Conservation (phyloP, 2,329 filamentous ascomycete genomes). For the Zymoseptoria tritici region DNA sequence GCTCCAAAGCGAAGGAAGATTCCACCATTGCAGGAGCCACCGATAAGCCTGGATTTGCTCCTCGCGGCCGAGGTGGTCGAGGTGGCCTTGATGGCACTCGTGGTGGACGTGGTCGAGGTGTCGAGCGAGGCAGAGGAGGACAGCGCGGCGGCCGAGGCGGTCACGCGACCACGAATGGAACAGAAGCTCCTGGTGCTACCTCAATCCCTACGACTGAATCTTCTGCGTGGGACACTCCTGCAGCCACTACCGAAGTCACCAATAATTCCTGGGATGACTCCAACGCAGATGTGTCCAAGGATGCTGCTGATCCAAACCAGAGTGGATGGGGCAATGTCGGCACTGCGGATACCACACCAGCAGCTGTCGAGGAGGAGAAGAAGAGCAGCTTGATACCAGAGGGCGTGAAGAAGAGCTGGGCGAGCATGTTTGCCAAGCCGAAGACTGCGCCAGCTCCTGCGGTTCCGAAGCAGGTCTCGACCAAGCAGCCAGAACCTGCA, state of each 20-base stretch:
- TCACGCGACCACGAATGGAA: constrained; percentile 51
- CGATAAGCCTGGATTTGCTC: constrained; percentile 43
- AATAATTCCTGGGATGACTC: constrained; percentile 17
- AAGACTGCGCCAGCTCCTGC: constrained; percentile 43
- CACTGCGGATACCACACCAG: constrained; percentile 22
- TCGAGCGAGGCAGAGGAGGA: constrained; percentile 48
- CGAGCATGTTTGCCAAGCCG: constrained; percentile 45
- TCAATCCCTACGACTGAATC: constrained; percentile 63
- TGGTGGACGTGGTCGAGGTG: constrained; percentile 50
- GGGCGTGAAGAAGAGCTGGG: constrained; percentile 46
- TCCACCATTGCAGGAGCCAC: constrained; percentile 42
- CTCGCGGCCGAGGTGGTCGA: constrained; percentile 33
- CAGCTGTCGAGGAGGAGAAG: constrained; percentile 27
- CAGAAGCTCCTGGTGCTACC: constrained; percentile 43
- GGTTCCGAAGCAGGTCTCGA: constrained; percentile 27
- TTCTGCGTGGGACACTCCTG: constrained; percentile 50
- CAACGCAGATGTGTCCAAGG: constrained; percentile 12
- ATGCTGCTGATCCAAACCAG: constrained; percentile 22
- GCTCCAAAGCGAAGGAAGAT: constrained; percentile 64
- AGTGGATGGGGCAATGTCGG: constrained; percentile 39
- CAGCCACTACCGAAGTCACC: constrained; percentile 25
- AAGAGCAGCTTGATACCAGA: constrained; percentile 31
- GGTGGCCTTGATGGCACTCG: constrained; percentile 48
- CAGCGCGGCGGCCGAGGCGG: constrained; percentile 56
- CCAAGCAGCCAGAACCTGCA: constrained; percentile 18